phyloP scores from a whole-genome alignment of 2,329 filamentous ascomycete genomes.

The Fusarium dlaminii region DNA sequence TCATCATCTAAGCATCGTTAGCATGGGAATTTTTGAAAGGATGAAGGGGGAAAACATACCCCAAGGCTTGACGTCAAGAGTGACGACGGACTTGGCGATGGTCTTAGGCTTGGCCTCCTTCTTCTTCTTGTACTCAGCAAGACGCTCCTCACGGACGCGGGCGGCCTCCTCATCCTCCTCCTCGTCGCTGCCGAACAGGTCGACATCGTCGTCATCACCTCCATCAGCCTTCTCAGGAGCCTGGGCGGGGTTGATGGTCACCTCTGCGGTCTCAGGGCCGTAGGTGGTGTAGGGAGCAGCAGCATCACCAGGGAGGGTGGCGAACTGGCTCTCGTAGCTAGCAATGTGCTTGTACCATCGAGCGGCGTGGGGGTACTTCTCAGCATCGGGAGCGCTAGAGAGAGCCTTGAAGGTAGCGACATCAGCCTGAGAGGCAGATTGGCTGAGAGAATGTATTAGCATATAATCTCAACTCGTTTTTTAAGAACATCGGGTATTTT shows the following conservation, averaged over 20 bases:
- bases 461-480: neutral
- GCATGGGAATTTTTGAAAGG: conserved; percentile 1
- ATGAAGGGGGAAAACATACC: conserved; percentile 67
- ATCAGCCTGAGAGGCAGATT: conserved; percentile 89
- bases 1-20: conserved; percentile 75
- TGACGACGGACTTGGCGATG: conserved; percentile 95
- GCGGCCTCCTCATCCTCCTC: conserved; percentile 91
- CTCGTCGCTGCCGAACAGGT: conserved; percentile 94
- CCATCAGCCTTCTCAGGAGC: conserved; percentile 55
- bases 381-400: conserved; percentile 76
- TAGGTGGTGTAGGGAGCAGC: conserved; percentile 90
- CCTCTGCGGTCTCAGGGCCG: conserved; percentile 82
- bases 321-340: conserved; percentile 92
- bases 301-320: conserved; percentile 88
- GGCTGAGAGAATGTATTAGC: conserved; percentile 49
- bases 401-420: conserved; percentile 94
- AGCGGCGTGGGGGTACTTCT: conserved; percentile 92
- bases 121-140: conserved; percentile 96
- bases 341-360: conserved; percentile 99
- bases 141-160: conserved; percentile 84
- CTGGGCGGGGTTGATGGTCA: conserved; percentile 87
- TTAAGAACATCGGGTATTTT: conserved; percentile 12
- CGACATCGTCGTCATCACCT: conserved; percentile 75
- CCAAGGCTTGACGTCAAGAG: conserved; percentile 98
- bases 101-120: conserved; percentile 93